phyloP scores from a whole-genome alignment of 2,329 filamentous ascomycete species.

The Colletotrichum lindemuthianum region DNA sequence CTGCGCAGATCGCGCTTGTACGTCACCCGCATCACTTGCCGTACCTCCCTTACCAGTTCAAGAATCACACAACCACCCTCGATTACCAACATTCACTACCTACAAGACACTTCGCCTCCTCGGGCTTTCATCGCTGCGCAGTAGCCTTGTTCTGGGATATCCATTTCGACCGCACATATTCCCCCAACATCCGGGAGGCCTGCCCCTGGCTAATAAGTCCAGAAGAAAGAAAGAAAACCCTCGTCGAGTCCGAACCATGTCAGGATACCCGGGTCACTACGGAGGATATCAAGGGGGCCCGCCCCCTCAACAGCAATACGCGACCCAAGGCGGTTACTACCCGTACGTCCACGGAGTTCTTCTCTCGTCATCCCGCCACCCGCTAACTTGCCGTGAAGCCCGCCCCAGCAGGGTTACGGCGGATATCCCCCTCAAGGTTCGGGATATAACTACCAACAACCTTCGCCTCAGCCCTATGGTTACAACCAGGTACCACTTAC shows the following conservation, averaged over 20 bases:
- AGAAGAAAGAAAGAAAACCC: conserved; percentile 2
- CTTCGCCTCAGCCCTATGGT: conserved; percentile 58
- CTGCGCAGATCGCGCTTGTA: conserved; percentile 8
- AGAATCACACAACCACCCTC: conserved; percentile 3
- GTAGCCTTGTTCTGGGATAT: not conserved
- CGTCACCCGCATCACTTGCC: conserved; percentile 15
- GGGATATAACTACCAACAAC: conserved; percentile 58
- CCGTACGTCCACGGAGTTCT: conserved; percentile 56
- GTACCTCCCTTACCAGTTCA: conserved; percentile 6
- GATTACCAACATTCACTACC: conserved; percentile 5
- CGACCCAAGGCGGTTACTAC: conserved; percentile 59
- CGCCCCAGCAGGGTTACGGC: conserved; percentile 58
- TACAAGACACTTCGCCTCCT: conserved; percentile 18
- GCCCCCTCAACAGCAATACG: conserved; percentile 46
- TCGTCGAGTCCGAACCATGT: conserved; percentile 58
- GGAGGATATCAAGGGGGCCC: conserved; percentile 54
- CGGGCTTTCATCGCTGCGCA: not conserved
- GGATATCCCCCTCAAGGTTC: conserved; percentile 55
- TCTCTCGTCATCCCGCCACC: conserved; percentile 36
- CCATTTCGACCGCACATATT: too few relatives aligned
- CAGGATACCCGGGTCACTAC: conserved; percentile 67
- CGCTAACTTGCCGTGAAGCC: conserved; percentile 42
- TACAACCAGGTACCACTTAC: conserved; percentile 52
- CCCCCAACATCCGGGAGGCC: not conserved
- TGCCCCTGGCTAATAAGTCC: not conserved